Base-by-base conservation (phyloP, 805 yeast species). In the Lachancea mirantina region DNA sequence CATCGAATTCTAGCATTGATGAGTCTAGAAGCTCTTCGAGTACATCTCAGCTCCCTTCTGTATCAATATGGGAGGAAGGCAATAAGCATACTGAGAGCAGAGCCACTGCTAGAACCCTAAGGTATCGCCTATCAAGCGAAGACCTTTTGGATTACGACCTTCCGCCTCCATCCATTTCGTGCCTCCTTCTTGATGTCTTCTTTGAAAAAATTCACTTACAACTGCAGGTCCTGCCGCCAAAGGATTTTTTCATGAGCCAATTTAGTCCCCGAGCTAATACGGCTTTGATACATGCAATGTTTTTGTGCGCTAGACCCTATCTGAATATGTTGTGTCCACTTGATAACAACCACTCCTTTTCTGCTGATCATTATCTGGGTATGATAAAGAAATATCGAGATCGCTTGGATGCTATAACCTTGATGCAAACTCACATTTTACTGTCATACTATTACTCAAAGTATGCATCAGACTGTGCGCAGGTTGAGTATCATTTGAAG, bases 281-380 rank as follows among this genome's bases (percentile, higher is more conserved):
- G 3, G 19, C 38, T 7, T 28, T 38, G 9, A 13, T 25, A 7
- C 37, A 38, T 16, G 24, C 35, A 9, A 23, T 38, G 11, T 19
- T 38, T n/a, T 17, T 34, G 13, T 28, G 35, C 28, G 21, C 32
- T 19, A 14, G 26, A 5, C 35, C 38, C n/a, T 29, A 28, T 17
- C 3, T 21, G 26, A 23, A 23, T 8, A n/a, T 16, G 23, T 7
- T 6, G 6, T 17, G 18, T 14, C 10, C 15, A 6, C 6, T 25
- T 8, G 28, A 25, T 14, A 14, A 11, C 8, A 7, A 25, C 8
- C 15, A 11, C 18, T 9, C 8, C 13, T 25, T 14, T 14, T 14
- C 28, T 7, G 15, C 28, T 14, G 8, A 25, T 8, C 15, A 31
- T 6, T 23, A 29, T 19, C 20, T 17, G 8, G 14, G 27, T 6